Percentiles rank a stretch among this genome's conserved stretches.
Conservation (phyloP, 768 basidiomycete species). For the Mycena chlorophos region DNA sequence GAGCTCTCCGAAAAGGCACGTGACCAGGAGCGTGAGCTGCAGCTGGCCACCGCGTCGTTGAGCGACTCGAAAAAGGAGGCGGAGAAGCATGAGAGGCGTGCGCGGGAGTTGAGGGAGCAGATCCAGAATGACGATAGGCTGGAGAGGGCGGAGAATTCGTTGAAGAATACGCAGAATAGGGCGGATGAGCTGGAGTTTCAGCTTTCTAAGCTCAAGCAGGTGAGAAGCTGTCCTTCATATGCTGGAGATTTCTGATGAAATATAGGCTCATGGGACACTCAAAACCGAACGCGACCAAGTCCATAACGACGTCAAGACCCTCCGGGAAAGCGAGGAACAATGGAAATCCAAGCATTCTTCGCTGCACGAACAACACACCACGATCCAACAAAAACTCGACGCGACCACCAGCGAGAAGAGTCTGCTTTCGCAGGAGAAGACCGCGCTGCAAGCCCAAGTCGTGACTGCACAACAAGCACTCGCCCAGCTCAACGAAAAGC, state of each 20-base stretch:
- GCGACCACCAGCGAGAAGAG: slow-evolving; percentile 48
- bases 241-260: slow-evolving; percentile 2
- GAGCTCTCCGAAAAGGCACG: slow-evolving; percentile 52
- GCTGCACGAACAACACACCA: slow-evolving; percentile 42
- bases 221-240: slow-evolving; percentile 26
- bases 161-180: slow-evolving; percentile 78
- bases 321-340: slow-evolving; percentile 44
- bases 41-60: slow-evolving; percentile 55
- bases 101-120: slow-evolving; percentile 77
- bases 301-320: slow-evolving; percentile 45
- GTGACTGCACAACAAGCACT: slow-evolving; percentile 47
- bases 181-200: slow-evolving; percentile 84
- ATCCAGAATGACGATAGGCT: slow-evolving; percentile 82
- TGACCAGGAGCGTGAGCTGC: slow-evolving; percentile 79
- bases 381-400: slow-evolving; percentile 44
- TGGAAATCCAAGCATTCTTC: slow-evolving; percentile 50
- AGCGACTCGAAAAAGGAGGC: slow-evolving; percentile 55
- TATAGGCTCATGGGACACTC: slow-evolving; percentile 54
- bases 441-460: slow-evolving; percentile 49
- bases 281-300: slow-evolving; percentile 64
- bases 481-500: slow-evolving; percentile 58
- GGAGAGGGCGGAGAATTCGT: slow-evolving; percentile 67
- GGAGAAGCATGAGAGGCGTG: slow-evolving; percentile 54
- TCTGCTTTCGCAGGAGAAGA: slow-evolving; percentile 48
- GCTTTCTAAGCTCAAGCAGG: slow-evolving; percentile 78